phyloP scores from a whole-genome alignment of 306 rosid species.

The Trifolium repens region DNA sequence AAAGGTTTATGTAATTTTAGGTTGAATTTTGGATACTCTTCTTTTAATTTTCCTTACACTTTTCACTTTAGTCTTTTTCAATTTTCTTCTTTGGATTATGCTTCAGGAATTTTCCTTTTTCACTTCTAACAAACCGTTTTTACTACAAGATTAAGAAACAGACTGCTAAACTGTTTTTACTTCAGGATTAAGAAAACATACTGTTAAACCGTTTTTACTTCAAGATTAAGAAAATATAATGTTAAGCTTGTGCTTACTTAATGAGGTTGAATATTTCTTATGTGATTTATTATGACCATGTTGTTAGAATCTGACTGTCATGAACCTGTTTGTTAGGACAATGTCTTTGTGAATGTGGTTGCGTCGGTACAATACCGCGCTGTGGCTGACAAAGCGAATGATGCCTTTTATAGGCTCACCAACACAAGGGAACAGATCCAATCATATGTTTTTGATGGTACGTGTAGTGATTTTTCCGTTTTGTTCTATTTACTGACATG shows the following conservation, averaged over 20 bases:
- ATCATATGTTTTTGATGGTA: constrained; percentile 78
- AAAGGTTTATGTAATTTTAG: not conserved
- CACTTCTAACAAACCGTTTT: constrained; percentile 27
- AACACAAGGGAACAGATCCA: constrained; percentile 72
- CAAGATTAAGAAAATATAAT: not conserved
- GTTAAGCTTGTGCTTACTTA: not conserved
- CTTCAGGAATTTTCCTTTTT: constrained; percentile 23
- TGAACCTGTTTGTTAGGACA: constrained; percentile 56
- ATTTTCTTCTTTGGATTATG: constrained; percentile 30
- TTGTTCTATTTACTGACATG: not conserved
- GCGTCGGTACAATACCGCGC: constrained; percentile 72
- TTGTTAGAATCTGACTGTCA: constrained; percentile 30
- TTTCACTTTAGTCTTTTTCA: not conserved
- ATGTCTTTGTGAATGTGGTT: constrained; percentile 74
- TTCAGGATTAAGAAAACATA: not conserved
- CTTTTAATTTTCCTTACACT: not conserved
- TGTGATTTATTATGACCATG: constrained; percentile 25
- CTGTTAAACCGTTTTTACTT: not conserved
- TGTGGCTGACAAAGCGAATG: constrained; percentile 58
- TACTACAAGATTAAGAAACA: constrained; percentile 12
- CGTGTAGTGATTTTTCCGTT: constrained; percentile 25
- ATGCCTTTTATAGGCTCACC: constrained; percentile 79
- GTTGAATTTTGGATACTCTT: constrained; percentile 16
- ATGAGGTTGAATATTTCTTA: not conserved
- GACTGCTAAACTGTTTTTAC: not conserved